phyloP scores from a whole-genome alignment of 192 early-diverging fungal species.

The Piromyces finnis region DNA sequence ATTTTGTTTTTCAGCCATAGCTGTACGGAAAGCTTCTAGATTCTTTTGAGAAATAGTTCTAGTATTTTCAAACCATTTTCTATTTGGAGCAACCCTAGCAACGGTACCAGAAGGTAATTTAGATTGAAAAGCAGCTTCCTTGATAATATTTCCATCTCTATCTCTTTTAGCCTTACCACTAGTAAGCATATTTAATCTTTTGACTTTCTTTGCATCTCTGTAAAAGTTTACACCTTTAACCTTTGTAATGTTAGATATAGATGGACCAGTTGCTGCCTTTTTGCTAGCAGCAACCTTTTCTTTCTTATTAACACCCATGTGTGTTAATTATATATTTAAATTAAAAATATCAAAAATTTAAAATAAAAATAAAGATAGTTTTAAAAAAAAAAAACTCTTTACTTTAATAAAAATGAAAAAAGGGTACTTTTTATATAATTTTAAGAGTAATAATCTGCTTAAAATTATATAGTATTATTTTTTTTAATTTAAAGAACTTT shows the following conservation, averaged over 20 bases:
- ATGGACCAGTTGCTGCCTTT: background rate
- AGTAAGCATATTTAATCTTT: conserved; percentile 84
- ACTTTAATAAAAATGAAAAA: too few species aligned
- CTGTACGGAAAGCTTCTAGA: conserved; percentile 79
- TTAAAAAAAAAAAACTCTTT: too few species aligned
- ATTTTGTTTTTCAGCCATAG: conserved; percentile 64
- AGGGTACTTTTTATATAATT: too few species aligned
- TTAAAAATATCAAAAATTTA: too few species aligned
- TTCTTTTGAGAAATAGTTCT: conserved; percentile 89
- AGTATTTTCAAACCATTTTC: conserved; percentile 97
- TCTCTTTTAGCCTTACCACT: conserved; percentile 70
- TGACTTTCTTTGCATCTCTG: conserved; percentile 85
- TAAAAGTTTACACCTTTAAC: conserved; percentile 87
- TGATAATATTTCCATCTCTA: conserved; percentile 73
- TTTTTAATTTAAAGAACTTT: too few species aligned
- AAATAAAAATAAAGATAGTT: too few species aligned
- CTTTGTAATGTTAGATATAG: background rate
- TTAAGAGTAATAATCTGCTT: too few species aligned
- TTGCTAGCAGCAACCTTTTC: background rate
- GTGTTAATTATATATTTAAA: too few species aligned
- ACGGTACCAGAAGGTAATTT: conserved; percentile 39
- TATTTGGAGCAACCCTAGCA: conserved; percentile 80
- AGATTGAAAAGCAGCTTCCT: conserved; percentile 78
- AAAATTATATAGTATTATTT: too few species aligned
- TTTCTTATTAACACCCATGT: background rate